These are phyloP conservation scores for Wallacemonas sp. DNA, from an alignment of 208 protist genomes.

Conservation along the genomic window DNA sequence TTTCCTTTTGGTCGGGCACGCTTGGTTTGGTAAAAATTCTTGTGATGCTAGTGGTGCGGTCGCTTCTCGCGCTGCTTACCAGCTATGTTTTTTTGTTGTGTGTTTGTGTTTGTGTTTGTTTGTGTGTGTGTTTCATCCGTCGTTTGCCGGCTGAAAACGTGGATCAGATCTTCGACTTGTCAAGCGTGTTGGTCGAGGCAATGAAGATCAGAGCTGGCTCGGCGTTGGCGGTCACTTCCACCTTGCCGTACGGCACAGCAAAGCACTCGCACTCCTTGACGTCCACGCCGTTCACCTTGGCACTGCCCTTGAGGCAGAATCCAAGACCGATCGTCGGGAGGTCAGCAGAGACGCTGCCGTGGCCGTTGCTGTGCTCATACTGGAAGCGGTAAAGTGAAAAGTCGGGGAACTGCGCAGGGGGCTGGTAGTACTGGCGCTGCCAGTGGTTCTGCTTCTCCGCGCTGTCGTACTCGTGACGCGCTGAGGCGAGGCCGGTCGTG, in stretches of 20 bases:
- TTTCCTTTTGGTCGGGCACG: too few species aligned
- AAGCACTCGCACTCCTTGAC: slow-evolving; percentile 77
- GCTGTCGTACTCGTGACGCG: slow-evolving; percentile 43
- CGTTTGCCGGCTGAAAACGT: too few species aligned
- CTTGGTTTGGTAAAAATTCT: too few species aligned
- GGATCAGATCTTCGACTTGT: slow-evolving; percentile 29
- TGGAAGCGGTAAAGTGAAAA: slow-evolving; percentile 84
- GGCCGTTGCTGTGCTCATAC: slow-evolving; percentile 42
- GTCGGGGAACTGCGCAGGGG: slow-evolving; percentile 77
- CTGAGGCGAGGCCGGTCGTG: slow-evolving; percentile 61
- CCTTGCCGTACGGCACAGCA: slow-evolving; percentile 71
- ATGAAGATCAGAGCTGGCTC: slow-evolving; percentile 75
- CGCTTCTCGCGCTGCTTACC: too few species aligned
- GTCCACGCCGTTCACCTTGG: slow-evolving; percentile 63
- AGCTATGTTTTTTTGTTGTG: slow-evolving; percentile 13
- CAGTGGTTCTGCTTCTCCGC: slow-evolving; percentile 38
- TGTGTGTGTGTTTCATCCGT: not conserved
- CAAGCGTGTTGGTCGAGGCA: slow-evolving; percentile 69
- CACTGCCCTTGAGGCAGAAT: slow-evolving; percentile 75
- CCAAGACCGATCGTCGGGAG: slow-evolving; percentile 87
- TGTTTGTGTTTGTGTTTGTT: not conserved
- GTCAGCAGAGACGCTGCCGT: slow-evolving; percentile 33
- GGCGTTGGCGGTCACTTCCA: slow-evolving; percentile 56
- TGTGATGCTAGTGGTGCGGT: too few species aligned
- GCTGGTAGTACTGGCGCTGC: slow-evolving; percentile 85